Percentiles rank a stretch among this genome's conserved stretches.
phyloP scores from a whole-genome alignment of 257 asterid genomes.

The Nicotiana tomentosiformis region DNA sequence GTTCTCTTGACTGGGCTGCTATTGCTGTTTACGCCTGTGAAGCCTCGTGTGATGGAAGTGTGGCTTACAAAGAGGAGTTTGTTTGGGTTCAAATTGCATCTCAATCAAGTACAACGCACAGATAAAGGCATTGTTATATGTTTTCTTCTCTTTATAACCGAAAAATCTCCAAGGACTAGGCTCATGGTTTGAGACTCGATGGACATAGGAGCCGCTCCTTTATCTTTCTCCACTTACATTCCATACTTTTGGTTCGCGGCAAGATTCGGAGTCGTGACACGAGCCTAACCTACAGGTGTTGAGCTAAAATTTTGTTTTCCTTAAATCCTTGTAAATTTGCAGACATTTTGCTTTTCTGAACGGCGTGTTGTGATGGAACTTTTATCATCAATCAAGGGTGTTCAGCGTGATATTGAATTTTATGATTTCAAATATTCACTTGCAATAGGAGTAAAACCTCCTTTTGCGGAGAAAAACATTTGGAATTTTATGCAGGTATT shows the following conservation, averaged over 20 bases:
- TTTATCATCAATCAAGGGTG: not conserved
- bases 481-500: not conserved
- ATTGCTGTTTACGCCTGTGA: constrained; percentile 77
- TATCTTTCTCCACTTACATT: not conserved
- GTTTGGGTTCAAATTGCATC: constrained; percentile 77
- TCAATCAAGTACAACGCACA: constrained; percentile 32
- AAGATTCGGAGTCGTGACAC: not conserved
- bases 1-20: constrained; percentile 91
- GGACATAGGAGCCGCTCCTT: not conserved
- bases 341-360: not conserved
- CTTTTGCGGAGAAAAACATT: not conserved
- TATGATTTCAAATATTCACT: not conserved
- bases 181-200: not conserved
- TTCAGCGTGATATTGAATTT: not conserved
- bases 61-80: constrained; percentile 75
- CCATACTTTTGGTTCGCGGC: not conserved
- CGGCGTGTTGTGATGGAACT: not conserved
- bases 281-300: not conserved
- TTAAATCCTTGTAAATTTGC: not conserved
- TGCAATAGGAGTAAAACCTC: not conserved
- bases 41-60: constrained; percentile 51
- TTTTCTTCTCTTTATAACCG: too few relatives aligned
- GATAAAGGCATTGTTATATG: not conserved
- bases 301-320: not conserved
- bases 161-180: too few relatives aligned